Evolutionary conservation across 306 rosid genomes (phyloP), one percentile per base, ranked within the genome.

Genomic region (Vigna radiata): DNA sequence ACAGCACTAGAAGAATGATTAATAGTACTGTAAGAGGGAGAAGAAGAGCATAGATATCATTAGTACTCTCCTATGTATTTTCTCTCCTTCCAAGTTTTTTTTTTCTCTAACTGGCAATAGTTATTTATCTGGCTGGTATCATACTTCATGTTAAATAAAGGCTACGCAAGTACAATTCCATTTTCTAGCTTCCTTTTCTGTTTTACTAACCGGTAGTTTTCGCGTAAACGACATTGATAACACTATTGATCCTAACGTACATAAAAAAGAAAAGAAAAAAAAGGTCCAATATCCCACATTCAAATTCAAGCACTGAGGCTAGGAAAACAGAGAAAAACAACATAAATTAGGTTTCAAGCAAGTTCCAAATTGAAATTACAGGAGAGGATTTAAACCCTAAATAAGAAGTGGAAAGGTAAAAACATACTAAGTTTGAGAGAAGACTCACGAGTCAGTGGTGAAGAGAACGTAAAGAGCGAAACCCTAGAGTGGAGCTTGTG

Each of bases 401-500:
- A 50, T 16, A 48, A 48, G 56, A 49, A 2, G 25, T 3, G 7
- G 17, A 78, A 48, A 23, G 68, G 48, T 5, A 54, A 19, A 53
- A 56, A 72, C 59, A 46, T 19, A 17, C 56, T 58, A 59, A 48
- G 65, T 56, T 70, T 60, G 46, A 49, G 72, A 74, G 72, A 75
- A 81, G 58, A 81, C 84, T 75, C 59, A 81, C 84, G 19, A 13
- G 77, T 68, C 37, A 68, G 65, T 46, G 75, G 46, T 8, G 9
- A 74, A 25, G 33, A 46, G 75, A 29, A 74, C 33, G 44, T 33
- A n/a, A 80, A 67, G 66, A 25, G 64, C 10, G 72, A 81, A 81
- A 75, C 84, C 84, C 84, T 81, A 81, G 76, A 58, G 37, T 27
- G 27, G 60, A 48, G 56, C 54, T 8, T 4, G 70, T 18, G 18